These are phyloP conservation scores for Luffa aegyptiaca DNA, from an alignment of 306 rosid genomes.

Conservation along the genomic window DNA sequence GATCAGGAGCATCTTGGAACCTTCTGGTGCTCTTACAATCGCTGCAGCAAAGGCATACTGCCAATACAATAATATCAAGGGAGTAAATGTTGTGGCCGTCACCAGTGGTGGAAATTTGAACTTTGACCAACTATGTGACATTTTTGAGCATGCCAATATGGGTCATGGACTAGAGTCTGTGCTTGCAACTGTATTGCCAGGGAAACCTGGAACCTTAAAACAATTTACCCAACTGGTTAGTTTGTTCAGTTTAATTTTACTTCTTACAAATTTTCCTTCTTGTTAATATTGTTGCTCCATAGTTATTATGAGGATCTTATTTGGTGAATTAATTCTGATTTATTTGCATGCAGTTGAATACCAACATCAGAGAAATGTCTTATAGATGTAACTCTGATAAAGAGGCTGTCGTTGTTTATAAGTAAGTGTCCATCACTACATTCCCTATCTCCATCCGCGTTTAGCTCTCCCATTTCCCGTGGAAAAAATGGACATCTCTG, in stretches of 20 bases:
- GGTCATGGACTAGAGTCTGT: conserved; percentile 45
- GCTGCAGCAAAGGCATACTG: conserved; percentile 97
- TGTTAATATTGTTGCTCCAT: too few species aligned
- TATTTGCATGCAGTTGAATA: conserved; percentile 44
- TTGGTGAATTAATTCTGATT: too few species aligned
- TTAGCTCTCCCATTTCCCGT: too few species aligned
- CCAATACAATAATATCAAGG: conserved; percentile 65
- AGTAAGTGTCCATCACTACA: conserved; percentile 24
- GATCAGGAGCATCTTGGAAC: conserved; percentile 71
- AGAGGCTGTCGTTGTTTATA: conserved; percentile 68
- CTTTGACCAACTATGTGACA: conserved; percentile 70
- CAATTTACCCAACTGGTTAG: conserved; percentile 53
- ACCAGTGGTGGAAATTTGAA: conserved; percentile 97
- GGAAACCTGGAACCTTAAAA: conserved; percentile 79
- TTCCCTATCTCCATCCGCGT: too few species aligned
- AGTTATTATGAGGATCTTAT: too few species aligned
- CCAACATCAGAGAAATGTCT: conserved; percentile 67
- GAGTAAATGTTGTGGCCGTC: conserved; percentile 67
- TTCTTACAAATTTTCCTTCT: too few species aligned
- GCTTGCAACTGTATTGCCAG: conserved; percentile 53
- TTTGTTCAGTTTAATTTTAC: too few species aligned
- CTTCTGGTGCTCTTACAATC: conserved; percentile 92
- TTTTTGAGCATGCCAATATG: conserved; percentile 80
- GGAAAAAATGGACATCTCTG: too few species aligned
- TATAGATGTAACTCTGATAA: conserved; percentile 47